Evolutionary conservation across 768 basidiomycete species (phyloP), one percentile per base, ranked within the genome.

Genomic region (Lactifluus pinguis): DNA sequence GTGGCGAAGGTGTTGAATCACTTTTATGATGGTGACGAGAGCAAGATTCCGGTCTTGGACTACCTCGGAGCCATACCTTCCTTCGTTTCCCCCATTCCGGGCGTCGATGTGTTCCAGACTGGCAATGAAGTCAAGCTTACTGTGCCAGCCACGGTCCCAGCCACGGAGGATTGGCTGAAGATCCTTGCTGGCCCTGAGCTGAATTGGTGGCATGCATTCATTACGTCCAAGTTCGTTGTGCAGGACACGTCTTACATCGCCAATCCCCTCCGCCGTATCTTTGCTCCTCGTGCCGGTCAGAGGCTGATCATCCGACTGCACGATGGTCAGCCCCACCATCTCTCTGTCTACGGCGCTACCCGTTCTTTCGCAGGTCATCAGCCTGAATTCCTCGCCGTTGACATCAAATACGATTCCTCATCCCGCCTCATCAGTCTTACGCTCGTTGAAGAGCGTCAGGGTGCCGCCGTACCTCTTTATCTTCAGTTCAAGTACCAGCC

Each of bases 401-500:
- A 25, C 25, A 25, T 25, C 25, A 25, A 25, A 25, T 25, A 81
- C 69, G 73, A 82, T 53, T 30, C 77, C 1, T 64, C 78, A 1
- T 75, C 82, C 8, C 76, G 77, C 49, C 65, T 76, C 39, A 94
- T 98, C 72, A 71, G 81, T 53, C 76, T 95, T 42, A 85, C 83
- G 0, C 76, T 98, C 65, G 86, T 78, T 70, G 95, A 98, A 72
- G 94, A 95, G 65, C 87, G 93, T 49, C 81, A 73, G 15, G 85
- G 81, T 34, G 79, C 78, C 32, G 81, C 89, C 3, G 83, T 98
- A 32, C 91, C 95, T 21, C 84, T 99, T 30, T 69, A 75, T 48
- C 82, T 99, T 67, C 79, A 85, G 65, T 98, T 93, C 80, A 72
- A 78, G 60, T 98, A 98, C 75, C 83, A 86, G 67, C 93, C 95